Evolutionary conservation across 1,284 basidiomycete species (phyloP).

Genomic region (Agroathelia rolfsii): DNA sequence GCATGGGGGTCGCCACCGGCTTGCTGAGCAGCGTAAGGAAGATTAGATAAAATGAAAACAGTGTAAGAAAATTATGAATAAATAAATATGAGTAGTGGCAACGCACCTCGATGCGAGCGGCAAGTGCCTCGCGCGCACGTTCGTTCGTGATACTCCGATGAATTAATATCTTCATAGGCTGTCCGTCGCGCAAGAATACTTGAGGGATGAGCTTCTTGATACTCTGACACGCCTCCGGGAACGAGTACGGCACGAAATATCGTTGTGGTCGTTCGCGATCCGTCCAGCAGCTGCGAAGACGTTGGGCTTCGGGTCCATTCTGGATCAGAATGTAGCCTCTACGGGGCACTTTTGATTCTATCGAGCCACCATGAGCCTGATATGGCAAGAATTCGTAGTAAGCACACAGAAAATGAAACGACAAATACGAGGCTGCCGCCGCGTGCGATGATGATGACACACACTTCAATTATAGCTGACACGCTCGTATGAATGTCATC

Average conservation of each 20-base stretch:
- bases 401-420: slow-evolving; percentile 5
- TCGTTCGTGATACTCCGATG: slow-evolving; percentile 68
- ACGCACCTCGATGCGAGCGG: slow-evolving; percentile 58
- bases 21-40: slow-evolving; percentile 33
- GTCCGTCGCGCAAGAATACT: slow-evolving; percentile 55
- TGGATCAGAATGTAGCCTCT: slow-evolving; percentile 66
- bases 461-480: too few relatives aligned
- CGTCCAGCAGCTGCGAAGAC: slow-evolving; percentile 60
- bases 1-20: slow-evolving; percentile 67
- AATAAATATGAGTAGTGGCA: slow-evolving; percentile 3
- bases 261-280: slow-evolving; percentile 57
- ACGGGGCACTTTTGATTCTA: slow-evolving; percentile 68
- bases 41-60: slow-evolving; percentile 4
- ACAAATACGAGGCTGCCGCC: slow-evolving; percentile 5
- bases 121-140: slow-evolving; percentile 52
- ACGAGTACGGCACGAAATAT: slow-evolving; percentile 69
- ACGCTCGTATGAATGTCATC: slow-evolving; percentile 56
- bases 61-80: slow-evolving; percentile 6
- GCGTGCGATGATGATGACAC: slow-evolving; percentile 57
- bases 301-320: slow-evolving; percentile 55
- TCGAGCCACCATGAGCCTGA: slow-evolving; percentile 59
- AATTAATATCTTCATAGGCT: slow-evolving; percentile 63
- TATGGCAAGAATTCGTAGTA: slow-evolving; percentile 5
- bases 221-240: slow-evolving; percentile 70
- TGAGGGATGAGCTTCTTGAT: slow-evolving; percentile 59